These are phyloP conservation scores for Syncephalastrum sp. DNA, from an alignment of 371 early-diverging fungal species.

Conservation along the genomic window DNA sequence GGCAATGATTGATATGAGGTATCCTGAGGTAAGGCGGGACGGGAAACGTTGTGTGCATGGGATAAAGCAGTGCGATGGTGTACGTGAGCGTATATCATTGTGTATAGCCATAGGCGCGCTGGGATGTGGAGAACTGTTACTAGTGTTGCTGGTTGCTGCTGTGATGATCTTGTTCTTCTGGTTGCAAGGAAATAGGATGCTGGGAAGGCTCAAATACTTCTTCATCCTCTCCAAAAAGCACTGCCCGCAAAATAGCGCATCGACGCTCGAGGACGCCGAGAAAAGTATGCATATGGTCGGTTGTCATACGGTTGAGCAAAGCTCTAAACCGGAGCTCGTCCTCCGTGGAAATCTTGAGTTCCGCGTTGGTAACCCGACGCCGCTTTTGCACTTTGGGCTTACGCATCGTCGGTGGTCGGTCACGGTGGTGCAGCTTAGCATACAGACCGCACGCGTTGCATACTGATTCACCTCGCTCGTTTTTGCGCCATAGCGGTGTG, in stretches of 20 bases:
- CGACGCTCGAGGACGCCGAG: slow-evolving; percentile 29
- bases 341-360: neutral
- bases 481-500: slow-evolving; percentile 86
- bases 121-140: too few species aligned
- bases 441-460: slow-evolving; percentile 89
- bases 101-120: too few species aligned
- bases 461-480: slow-evolving; percentile 71
- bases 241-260: slow-evolving; percentile 23
- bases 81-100: too few species aligned
- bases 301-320: slow-evolving; percentile 26
- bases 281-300: slow-evolving; percentile 27
- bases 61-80: too few species aligned
- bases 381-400: slow-evolving; percentile 64
- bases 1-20: too few species aligned
- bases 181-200: too few species aligned
- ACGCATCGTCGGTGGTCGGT: slow-evolving; percentile 65
- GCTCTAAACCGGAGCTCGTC: slow-evolving; percentile 22
- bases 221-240: slow-evolving; percentile 11
- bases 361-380: slow-evolving; percentile 35
- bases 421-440: slow-evolving; percentile 66
- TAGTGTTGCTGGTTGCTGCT: too few species aligned
- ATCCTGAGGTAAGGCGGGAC: too few species aligned
- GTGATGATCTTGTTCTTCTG: too few species aligned
- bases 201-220: too few species aligned
- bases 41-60: too few species aligned